Percentiles rank a stretch among this genome's conserved stretches.
phyloP scores from a whole-genome alignment of 768 basidiomycete species.

The Clitopilus passeckerianus region DNA sequence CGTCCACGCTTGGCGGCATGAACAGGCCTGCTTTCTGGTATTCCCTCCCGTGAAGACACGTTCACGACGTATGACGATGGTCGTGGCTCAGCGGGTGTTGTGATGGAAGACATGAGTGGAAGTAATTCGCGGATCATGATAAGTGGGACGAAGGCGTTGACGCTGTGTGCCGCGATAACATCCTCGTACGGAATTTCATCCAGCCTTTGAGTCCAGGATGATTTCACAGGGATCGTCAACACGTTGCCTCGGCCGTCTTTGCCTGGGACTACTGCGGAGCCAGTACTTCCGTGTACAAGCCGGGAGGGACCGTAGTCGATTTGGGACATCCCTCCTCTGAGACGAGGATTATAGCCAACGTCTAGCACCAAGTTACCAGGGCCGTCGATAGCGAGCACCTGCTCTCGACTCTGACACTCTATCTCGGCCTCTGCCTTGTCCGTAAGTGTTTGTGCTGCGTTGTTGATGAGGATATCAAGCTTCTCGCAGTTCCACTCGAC shows the following conservation, averaged over 20 bases:
- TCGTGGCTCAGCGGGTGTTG: not conserved
- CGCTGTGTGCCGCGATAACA: slow-evolving; percentile 28
- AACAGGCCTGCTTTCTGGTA: slow-evolving; percentile 20
- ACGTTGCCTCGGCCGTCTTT: not conserved
- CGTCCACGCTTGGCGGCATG: slow-evolving; percentile 18
- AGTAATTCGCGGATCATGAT: slow-evolving; percentile 29
- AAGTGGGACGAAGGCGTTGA: slow-evolving; percentile 31
- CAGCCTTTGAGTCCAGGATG: slow-evolving; percentile 28
- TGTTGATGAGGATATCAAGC: slow-evolving; percentile 28
- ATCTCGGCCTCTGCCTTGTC: slow-evolving; percentile 21
- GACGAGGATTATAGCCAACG: slow-evolving; percentile 11
- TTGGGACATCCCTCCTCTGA: slow-evolving; percentile 12
- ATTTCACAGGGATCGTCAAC: slow-evolving; percentile 11
- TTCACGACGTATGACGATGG: slow-evolving; percentile 24
- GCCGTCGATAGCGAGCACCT: slow-evolving; percentile 6
- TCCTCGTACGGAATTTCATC: slow-evolving; percentile 29
- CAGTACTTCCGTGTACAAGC: not conserved
- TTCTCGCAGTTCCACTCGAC: slow-evolving; percentile 13
- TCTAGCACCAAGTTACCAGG: slow-evolving; percentile 5
- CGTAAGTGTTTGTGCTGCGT: slow-evolving; percentile 30
- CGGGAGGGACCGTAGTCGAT: not conserved
- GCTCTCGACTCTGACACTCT: slow-evolving; percentile 19
- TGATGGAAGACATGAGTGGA: slow-evolving; percentile 15
- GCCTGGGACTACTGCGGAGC: not conserved
- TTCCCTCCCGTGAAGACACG: slow-evolving; percentile 30